Conservation (phyloP, 768 basidiomycete species). For the Steccherinum ochraceum region DNA sequence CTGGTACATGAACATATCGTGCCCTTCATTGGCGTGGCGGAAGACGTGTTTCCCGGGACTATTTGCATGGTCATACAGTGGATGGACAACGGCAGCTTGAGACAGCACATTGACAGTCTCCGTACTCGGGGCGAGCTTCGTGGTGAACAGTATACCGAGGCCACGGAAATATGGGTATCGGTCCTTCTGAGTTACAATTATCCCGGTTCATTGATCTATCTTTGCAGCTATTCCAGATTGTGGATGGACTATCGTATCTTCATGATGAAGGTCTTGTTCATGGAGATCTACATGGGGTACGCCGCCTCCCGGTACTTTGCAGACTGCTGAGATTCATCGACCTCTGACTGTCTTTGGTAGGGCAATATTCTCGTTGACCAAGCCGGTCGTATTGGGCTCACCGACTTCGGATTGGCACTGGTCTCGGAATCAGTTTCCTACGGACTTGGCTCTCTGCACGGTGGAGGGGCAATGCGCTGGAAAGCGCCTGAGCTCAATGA, state of each 20-base stretch:
- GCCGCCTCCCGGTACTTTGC: not conserved
- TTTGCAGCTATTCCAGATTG: constrained; percentile 4
- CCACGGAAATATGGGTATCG: not conserved
- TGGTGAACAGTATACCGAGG: not conserved
- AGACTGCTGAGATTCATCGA: too few relatives aligned
- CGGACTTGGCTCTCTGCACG: not conserved
- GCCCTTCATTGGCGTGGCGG: not conserved
- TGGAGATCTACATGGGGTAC: constrained; percentile 7
- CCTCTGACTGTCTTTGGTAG: not conserved
- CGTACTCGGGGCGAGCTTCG: not conserved
- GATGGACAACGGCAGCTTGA: constrained; percentile 5
- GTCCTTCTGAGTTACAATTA: not conserved
- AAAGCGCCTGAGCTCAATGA: constrained; percentile 7
- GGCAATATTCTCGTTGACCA: constrained; percentile 10
- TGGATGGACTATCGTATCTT: constrained; percentile 3
- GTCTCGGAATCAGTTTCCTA: not conserved
- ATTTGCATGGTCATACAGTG: constrained; percentile 6
- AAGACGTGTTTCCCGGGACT: not conserved
- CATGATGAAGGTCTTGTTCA: constrained; percentile 6
- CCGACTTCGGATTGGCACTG: constrained; percentile 11
- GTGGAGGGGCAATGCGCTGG: not conserved
- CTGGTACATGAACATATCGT: not conserved
- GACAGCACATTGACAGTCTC: not conserved
- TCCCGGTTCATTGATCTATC: not conserved
- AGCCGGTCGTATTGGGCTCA: constrained; percentile 1